A percentile compares a stretch with the other conserved stretches of the same genome.
Conservation (phyloP, 2,329 filamentous ascomycete species). For the Stromatinia cepivora region DNA sequence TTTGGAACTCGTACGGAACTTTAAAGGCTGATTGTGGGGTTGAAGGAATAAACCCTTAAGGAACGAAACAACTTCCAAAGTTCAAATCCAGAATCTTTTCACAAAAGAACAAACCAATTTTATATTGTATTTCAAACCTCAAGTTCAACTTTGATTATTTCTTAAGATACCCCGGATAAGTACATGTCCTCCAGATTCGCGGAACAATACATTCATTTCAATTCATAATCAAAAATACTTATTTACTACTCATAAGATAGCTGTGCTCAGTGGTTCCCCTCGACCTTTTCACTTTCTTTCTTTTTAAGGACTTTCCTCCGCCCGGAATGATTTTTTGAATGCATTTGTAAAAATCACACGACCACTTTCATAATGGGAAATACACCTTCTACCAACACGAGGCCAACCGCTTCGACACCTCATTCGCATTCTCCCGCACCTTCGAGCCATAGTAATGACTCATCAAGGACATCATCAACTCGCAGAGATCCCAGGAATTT, state of each 20-base stretch:
- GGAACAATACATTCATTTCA: constrained; percentile 1
- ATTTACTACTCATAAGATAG: background rate
- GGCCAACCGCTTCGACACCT: constrained; percentile 42
- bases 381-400: constrained; percentile 45
- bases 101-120: background rate
- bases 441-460: constrained; percentile 37
- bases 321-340: constrained; percentile 6
- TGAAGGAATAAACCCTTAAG: background rate
- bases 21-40: constrained; percentile 19
- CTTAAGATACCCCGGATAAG: background rate
- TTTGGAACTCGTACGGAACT: background rate
- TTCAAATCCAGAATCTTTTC: constrained; percentile 15
- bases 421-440: constrained; percentile 36
- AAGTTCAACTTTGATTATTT: constrained; percentile 3
- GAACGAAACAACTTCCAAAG: constrained; percentile 12
- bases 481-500: constrained; percentile 51
- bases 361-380: constrained; percentile 47
- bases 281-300: background rate
- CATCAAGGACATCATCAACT: constrained; percentile 34
- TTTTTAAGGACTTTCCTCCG: background rate
- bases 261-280: background rate
- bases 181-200: background rate
- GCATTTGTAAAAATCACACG: constrained; percentile 25
- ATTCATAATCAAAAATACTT: constrained; percentile 10
- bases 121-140: background rate